Conservation (phyloP, 176 grass and related monocot genomes). For the Canna indica region DNA sequence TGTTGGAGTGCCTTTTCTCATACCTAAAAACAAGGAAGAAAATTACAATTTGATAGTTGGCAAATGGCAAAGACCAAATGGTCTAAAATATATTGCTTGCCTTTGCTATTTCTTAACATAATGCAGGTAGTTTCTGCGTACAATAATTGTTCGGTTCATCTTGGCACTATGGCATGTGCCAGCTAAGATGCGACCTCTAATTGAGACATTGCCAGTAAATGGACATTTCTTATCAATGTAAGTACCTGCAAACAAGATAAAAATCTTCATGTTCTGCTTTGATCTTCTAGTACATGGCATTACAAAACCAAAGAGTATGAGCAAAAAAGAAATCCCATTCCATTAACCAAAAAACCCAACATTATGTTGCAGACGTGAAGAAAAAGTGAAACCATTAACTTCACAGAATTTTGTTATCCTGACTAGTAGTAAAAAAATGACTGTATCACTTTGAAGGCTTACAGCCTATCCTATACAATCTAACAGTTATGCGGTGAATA, state of each 20-base stretch:
- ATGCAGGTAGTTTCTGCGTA: not conserved
- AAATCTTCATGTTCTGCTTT: too few relatives aligned
- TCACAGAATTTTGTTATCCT: too few relatives aligned
- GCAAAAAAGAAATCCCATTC: too few relatives aligned
- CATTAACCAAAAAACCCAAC: too few relatives aligned
- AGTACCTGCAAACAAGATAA: not conserved
- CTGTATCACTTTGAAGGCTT: too few relatives aligned
- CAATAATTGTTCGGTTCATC: slow-evolving; percentile 1
- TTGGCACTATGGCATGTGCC: slow-evolving; percentile 2
- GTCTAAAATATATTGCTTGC: not conserved
- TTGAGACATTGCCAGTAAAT: not conserved
- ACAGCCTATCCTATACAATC: too few relatives aligned
- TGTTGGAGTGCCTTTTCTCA: slow-evolving; percentile 2
- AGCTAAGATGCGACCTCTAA: slow-evolving; percentile 2
- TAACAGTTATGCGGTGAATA: too few relatives aligned
- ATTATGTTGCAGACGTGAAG: too few relatives aligned
- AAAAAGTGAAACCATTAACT: too few relatives aligned
- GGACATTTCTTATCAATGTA: slow-evolving; percentile 4
- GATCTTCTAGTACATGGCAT: too few relatives aligned
- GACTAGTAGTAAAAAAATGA: too few relatives aligned
- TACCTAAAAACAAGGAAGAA: not conserved
- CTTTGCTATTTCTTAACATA: slow-evolving; percentile 4
- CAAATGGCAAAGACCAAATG: not conserved
- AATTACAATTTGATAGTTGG: not conserved
- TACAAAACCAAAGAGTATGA: too few relatives aligned